phyloP scores from a whole-genome alignment of 441 rosid genomes.

The Euphorbia corollata region DNA sequence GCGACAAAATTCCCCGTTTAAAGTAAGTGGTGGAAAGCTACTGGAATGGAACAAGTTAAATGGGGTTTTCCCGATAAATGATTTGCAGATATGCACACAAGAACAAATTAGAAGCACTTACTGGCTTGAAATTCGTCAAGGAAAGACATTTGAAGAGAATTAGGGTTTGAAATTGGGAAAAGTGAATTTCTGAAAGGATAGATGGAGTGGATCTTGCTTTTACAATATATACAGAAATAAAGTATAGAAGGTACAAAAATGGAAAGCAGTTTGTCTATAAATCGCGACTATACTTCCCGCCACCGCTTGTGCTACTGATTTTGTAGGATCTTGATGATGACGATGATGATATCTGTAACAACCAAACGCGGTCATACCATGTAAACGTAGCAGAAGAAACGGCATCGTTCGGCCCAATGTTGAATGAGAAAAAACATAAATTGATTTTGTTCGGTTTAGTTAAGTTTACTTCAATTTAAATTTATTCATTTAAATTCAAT shows the following conservation, averaged over 20 bases:
- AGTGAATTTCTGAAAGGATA: background rate
- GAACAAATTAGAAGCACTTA: slow-evolving; percentile 26
- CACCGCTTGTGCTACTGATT: background rate
- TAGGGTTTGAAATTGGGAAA: slow-evolving; percentile 26
- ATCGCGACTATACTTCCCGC: slow-evolving; percentile 8
- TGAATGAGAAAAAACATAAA: no score
- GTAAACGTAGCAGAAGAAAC: no score
- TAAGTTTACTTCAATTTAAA: no score
- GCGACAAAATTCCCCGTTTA: no score
- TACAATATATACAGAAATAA: background rate
- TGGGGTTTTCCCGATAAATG: background rate
- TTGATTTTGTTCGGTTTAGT: no score
- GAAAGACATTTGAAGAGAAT: slow-evolving; percentile 52
- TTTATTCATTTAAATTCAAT: no score
- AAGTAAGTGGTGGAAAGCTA: background rate
- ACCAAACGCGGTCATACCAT: no score
- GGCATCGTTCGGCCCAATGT: no score
- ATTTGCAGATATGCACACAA: background rate
- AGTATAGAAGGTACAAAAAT: background rate
- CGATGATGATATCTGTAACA: no score
- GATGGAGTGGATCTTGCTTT: background rate
- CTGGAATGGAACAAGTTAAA: background rate
- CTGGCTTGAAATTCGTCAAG: slow-evolving; percentile 85
- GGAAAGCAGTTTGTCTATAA: background rate
- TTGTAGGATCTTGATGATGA: background rate